phyloP scores from a whole-genome alignment of 257 asterid genomes.

The Capsicum baccatum region DNA sequence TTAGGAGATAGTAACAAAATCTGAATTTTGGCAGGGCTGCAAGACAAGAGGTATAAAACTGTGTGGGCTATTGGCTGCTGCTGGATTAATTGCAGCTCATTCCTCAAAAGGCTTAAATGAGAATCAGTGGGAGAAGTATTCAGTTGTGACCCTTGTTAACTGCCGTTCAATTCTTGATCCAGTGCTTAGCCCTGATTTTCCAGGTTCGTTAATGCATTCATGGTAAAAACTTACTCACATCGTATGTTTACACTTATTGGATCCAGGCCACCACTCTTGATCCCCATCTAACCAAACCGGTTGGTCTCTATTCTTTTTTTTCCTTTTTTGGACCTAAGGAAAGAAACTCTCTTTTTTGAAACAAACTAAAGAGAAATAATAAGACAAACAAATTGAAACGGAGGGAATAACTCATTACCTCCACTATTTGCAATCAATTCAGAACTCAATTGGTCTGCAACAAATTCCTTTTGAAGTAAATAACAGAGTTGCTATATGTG shows the following conservation, averaged over 20 bases:
- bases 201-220: slow-evolving; percentile 51
- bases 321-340: background rate
- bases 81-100: slow-evolving; percentile 66
- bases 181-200: slow-evolving; percentile 54
- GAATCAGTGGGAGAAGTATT: slow-evolving; percentile 72
- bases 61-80: slow-evolving; percentile 63
- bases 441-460: background rate
- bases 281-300: background rate
- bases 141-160: slow-evolving; percentile 67
- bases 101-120: slow-evolving; percentile 55
- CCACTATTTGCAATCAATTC: background rate
- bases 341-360: too few species aligned
- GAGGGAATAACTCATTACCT: background rate
- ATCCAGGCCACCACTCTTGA: background rate
- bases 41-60: slow-evolving; percentile 56
- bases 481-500: background rate
- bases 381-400: background rate
- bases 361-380: too few species aligned
- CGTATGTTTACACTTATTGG: background rate
- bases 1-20: background rate
- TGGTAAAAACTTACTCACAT: background rate
- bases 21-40: slow-evolving; percentile 60
- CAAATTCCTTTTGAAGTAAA: background rate
- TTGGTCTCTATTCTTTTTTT: background rate
- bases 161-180: slow-evolving; percentile 90